Percentiles rank a stretch among this genome's conserved stretches.
Conservation (phyloP, 768 basidiomycete species). For the Hygrophoropsis aurantiaca region DNA sequence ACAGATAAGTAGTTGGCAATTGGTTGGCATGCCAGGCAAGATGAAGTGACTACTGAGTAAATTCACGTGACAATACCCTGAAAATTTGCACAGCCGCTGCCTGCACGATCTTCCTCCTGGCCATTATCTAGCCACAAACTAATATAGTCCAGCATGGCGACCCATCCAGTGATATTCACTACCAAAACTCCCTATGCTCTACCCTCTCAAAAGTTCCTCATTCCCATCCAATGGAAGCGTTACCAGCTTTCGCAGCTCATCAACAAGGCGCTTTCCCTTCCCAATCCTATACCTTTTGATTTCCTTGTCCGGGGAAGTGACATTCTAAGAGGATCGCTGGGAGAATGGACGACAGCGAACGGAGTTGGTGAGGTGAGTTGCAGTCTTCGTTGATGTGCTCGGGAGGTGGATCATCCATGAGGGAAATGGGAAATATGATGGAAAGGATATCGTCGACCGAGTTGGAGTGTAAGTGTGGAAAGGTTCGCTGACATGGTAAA, state of each 20-base stretch:
- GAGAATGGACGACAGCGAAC: slow-evolving; percentile 72
- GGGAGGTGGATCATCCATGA: background rate
- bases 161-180: slow-evolving; percentile 68
- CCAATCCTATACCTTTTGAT: slow-evolving; percentile 85
- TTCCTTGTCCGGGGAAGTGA: slow-evolving; percentile 80
- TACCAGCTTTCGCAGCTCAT: slow-evolving; percentile 96
- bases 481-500: slow-evolving; percentile 1
- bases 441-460: background rate
- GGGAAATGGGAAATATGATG: background rate
- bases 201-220: slow-evolving; percentile 88
- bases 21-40: too few species aligned
- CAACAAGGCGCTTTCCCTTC: slow-evolving; percentile 84
- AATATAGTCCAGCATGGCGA: slow-evolving; percentile 16
- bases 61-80: too few species aligned
- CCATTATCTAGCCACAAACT: slow-evolving; percentile 1
- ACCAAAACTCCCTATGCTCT: slow-evolving; percentile 74
- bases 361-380: slow-evolving; percentile 67
- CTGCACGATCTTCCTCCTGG: too few species aligned
- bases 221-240: slow-evolving; percentile 87
- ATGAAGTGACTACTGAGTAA: too few species aligned
- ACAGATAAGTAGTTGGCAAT: too few species aligned
- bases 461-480: background rate
- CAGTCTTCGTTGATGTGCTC: slow-evolving; percentile 15
- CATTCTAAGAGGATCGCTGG: slow-evolving; percentile 68
- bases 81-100: too few species aligned